phyloP scores from a whole-genome alignment of 1,139 yeast species.

The Candida neerlandica region DNA sequence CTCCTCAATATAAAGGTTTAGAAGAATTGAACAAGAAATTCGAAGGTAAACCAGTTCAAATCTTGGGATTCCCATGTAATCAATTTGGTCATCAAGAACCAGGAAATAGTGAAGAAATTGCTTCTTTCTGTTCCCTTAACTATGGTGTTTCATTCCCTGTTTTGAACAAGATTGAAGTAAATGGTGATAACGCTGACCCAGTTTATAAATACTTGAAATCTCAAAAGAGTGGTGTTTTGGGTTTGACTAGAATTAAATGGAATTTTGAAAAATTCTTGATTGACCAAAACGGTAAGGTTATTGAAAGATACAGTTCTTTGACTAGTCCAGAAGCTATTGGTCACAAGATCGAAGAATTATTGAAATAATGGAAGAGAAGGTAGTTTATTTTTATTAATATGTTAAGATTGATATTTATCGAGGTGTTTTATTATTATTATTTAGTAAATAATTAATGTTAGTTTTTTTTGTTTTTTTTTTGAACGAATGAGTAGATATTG shows the following conservation, averaged over 20 bases:
- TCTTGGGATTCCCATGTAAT: conserved; percentile 84
- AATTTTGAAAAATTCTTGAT: conserved; percentile 53
- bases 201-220: conserved; percentile 76
- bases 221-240: conserved; percentile 46
- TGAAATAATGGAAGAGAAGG: too few relatives aligned
- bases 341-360: conserved; percentile 42
- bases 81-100: conserved; percentile 67
- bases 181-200: conserved; percentile 79
- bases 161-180: conserved; percentile 83
- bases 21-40: conserved; percentile 82
- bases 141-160: conserved; percentile 80
- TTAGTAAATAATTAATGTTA: too few relatives aligned
- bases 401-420: too few relatives aligned
- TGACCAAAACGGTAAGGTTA: conserved; percentile 48
- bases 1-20: conserved; percentile 78
- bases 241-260: conserved; percentile 52
- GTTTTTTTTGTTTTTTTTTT: too few relatives aligned
- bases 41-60: conserved; percentile 61
- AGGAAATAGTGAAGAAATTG: conserved; percentile 43
- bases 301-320: conserved; percentile 44
- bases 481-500: too few relatives aligned
- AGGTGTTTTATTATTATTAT: too few relatives aligned
- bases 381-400: neutral
- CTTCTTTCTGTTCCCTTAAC: conserved; percentile 41
- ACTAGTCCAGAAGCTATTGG: conserved; percentile 44